Evolutionary conservation across 768 basidiomycete genomes (phyloP), one percentile per base, ranked within the genome.

Genomic region (Sporobolomyces roseus): DNA sequence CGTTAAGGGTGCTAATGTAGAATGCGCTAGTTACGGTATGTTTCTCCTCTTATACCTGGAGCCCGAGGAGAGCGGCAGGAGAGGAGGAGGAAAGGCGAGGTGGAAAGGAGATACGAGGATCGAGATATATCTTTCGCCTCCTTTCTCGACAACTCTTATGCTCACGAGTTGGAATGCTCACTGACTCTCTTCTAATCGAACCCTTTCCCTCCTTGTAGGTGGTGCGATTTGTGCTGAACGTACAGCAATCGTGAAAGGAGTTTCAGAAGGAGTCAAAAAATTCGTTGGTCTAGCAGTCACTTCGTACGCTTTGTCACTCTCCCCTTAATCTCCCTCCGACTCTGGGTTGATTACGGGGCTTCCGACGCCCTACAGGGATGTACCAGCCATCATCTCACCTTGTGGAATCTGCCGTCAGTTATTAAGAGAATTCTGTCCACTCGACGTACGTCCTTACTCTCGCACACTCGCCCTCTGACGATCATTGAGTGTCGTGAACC

Each of bases 361-460:
- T 13, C 27, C 25, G 46, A 33, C 27, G 19, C n/a, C n/a, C 38
- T 75, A 13, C 21, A 93, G 90, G 25, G 88, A 94, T 71, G 86
- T 93, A 3, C 74, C 83, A 0, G 76, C 81, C 0, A 77, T 86
- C 0, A 80, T 89, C 53, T 88, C 92, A 2, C 94, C 94, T 0
- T 98, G 96, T 78, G 94, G 94, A 3, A 86, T 93, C 53, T 99
- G 93, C 74, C 87, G 94, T 12, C 93, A 97, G 77, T 84, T 96
- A 62, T 59, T 76, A 36, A 45, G 73, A 8, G 92, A 94, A 75
- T 93, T 94, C 74, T 92, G 89, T 74, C 78, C 83, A 9, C 83
- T 84, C 43, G 81, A 86, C 30, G 75, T 77, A 17, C 48, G 68
- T 71, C 27, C 4, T 30, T 32, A 6, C 13, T 14, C 52, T 38